Conservation (phyloP, 2,329 filamentous ascomycete genomes). For the Zelopaecilomyces penicillatus region DNA sequence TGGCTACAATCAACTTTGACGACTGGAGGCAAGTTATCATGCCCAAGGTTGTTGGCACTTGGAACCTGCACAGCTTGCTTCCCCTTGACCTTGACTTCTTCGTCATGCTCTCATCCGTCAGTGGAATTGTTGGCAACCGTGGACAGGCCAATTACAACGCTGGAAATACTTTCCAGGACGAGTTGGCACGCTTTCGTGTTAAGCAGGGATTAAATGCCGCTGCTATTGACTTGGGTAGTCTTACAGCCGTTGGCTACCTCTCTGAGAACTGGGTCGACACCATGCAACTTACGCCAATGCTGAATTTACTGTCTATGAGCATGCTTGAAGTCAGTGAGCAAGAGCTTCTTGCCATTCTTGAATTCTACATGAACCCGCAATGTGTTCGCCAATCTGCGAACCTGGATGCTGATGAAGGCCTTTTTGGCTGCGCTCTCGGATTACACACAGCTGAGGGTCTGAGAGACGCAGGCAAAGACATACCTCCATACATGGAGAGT, state of each 20-base stretch:
- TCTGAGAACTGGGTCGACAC: too few species aligned
- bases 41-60: constrained; percentile 24
- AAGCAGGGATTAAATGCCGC: constrained; percentile 10
- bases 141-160: constrained; percentile 31
- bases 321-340: constrained; percentile 1
- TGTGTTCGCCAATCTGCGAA: too few species aligned
- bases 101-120: constrained; percentile 24
- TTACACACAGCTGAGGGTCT: too few species aligned
- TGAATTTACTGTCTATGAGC: too few species aligned
- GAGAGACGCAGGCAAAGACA: too few species aligned
- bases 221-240: constrained; percentile 5
- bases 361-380: neutral
- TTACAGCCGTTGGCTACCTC: neutral
- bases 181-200: constrained; percentile 9
- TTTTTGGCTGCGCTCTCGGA: too few species aligned
- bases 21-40: constrained; percentile 16
- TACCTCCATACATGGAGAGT: too few species aligned
- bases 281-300: too few species aligned
- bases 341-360: neutral
- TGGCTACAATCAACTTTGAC: constrained; percentile 19
- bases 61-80: constrained; percentile 20
- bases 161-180: constrained; percentile 20
- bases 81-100: constrained; percentile 27
- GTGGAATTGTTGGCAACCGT: constrained; percentile 22
- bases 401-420: too few species aligned